Base-by-base conservation (phyloP, 1,139 yeast species). In the Yamadazyma triangularis region DNA sequence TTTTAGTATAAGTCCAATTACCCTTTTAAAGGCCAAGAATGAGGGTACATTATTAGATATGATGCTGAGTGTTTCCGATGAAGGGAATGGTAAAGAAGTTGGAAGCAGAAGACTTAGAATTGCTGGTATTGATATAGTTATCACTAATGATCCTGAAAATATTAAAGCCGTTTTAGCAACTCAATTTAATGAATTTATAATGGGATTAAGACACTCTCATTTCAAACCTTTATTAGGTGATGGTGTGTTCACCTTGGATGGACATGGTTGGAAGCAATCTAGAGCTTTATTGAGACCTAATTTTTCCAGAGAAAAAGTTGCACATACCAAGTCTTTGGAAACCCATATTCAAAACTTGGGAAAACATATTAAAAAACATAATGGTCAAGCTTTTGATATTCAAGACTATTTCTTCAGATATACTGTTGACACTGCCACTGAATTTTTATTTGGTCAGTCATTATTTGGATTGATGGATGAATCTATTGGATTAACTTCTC, bases 171-270 rank as follows among this genome's bases (percentile, higher is more conserved):
- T 59, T 9, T 50, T 59, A 38, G 59, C 63, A 20, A 58, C 64
- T 21, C 62, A 64, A 33, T 71, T 71, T 49, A 56, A 58, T 36
- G 76, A 72, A 35, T 72, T 65, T 46, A 57, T 58, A n/a, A 59
- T 73, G 30, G 79, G 78, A 2, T 28, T 38, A 14, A 61, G 79
- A 35, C 56, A 60, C 37, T 40, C 43, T 6, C 58, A 52, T 24
- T 58, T 72, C 38, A 40, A 41, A 21, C 69, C 73, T 4, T 47
- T 70, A 13, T 54, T 73, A 30, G 79, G 79, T 3, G 65, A 67
- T 30, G 79, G 79, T 3, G 71, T 73, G 35, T 73, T 73, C 52
- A 72, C 78, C 1, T 57, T 70, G 23, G 73, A 70, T 33, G 76
- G 76, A 10, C 64, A 55, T 18, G 73, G 70, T 2, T 73, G 79